Evolutionary conservation across 129 eudicot species (phyloP).

Genomic region (Ambrosia trifida): DNA sequence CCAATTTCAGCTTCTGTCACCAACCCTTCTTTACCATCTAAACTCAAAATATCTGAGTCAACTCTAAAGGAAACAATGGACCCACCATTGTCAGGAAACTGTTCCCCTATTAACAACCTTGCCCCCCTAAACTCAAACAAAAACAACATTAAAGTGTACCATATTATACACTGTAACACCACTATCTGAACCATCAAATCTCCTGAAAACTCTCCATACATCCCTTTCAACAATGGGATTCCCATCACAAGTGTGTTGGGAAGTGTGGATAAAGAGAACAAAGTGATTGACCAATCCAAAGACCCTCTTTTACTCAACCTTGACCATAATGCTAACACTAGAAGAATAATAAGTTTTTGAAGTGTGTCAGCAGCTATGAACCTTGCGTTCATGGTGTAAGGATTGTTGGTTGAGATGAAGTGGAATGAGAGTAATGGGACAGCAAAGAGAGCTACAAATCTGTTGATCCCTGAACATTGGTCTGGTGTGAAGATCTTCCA

Average conservation of each 20-base stretch:
- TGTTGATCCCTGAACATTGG: constrained; percentile 90
- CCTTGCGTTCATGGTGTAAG: constrained; percentile 73
- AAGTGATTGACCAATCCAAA: constrained; percentile 80
- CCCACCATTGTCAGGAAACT: constrained; percentile 82
- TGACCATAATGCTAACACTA: constrained; percentile 63
- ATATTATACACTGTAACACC: constrained; percentile 76
- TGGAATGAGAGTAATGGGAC: constrained; percentile 85
- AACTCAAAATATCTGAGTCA: constrained; percentile 64
- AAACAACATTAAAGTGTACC: constrained; percentile 87
- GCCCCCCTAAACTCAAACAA: constrained; percentile 88
- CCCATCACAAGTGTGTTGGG: constrained; percentile 97
- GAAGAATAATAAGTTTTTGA: constrained; percentile 68
- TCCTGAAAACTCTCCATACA: constrained; percentile 85
- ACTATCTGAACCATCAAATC: constrained; percentile 87
- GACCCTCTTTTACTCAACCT: constrained; percentile 60
- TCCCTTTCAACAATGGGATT: constrained; percentile 73
- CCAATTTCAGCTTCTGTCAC: constrained; percentile 80
- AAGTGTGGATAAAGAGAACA: constrained; percentile 72
- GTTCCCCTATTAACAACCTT: constrained; percentile 63
- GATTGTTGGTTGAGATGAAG: constrained; percentile 85
- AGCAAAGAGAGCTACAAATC: constrained; percentile 86
- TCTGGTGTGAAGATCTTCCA: constrained; percentile 90
- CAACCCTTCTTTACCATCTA: constrained; percentile 78
- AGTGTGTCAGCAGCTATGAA: constrained; percentile 91
- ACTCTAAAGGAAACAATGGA: constrained; percentile 68